phyloP scores from a whole-genome alignment of 176 grass and related monocot genomes.

The Pontederia crassipes region DNA sequence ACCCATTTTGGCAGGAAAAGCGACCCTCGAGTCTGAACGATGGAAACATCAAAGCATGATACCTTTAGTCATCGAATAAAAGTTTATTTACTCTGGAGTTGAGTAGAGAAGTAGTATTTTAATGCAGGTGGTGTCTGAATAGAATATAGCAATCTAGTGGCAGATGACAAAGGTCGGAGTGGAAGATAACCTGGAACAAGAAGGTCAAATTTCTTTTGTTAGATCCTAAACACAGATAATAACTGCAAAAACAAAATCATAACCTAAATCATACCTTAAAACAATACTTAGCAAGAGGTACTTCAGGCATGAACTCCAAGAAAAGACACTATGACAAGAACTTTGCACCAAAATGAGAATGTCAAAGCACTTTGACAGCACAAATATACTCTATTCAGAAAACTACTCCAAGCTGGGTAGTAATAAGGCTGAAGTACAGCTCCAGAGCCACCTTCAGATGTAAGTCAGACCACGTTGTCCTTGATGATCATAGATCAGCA shows the following conservation, averaged over 20 bases:
- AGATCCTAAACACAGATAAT: not conserved
- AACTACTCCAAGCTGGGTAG: slow-evolving; percentile 16
- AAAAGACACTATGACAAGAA: slow-evolving; percentile 30
- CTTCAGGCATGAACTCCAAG: slow-evolving; percentile 27
- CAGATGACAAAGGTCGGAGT: not conserved
- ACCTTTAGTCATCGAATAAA: too few relatives aligned
- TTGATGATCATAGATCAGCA: slow-evolving; percentile 16
- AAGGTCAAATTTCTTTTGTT: not conserved
- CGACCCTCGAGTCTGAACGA: too few relatives aligned
- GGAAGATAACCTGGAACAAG: not conserved
- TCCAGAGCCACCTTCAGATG: slow-evolving; percentile 43
- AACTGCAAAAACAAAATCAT: not conserved
- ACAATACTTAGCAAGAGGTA: slow-evolving; percentile 19
- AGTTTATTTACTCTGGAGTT: too few relatives aligned
- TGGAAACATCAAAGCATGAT: too few relatives aligned
- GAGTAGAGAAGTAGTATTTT: too few relatives aligned
- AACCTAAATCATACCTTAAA: slow-evolving; percentile 34
- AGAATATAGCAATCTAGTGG: too few relatives aligned
- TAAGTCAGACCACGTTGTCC: slow-evolving; percentile 47
- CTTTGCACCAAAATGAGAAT: slow-evolving; percentile 31
- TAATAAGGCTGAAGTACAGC: slow-evolving; percentile 28
- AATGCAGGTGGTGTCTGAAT: too few relatives aligned
- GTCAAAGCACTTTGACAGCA: slow-evolving; percentile 29
- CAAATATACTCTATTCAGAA: slow-evolving; percentile 51
- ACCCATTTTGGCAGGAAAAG: too few relatives aligned